phyloP scores from a whole-genome alignment of 805 yeast genomes.

The Wickerhamia fluorescens region DNA sequence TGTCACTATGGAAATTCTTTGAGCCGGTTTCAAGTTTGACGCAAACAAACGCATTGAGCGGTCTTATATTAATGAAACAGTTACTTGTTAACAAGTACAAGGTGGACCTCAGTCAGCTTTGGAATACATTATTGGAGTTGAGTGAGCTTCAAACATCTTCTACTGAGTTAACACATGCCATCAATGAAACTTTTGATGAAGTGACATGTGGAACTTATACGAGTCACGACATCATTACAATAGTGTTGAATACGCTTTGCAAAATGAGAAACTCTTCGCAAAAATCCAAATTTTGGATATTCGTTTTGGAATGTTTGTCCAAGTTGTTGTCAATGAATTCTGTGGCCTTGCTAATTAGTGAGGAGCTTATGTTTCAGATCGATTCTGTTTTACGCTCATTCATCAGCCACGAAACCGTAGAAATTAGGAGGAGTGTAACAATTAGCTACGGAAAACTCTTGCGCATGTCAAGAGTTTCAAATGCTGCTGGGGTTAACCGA shows the following conservation, averaged over 20 bases:
- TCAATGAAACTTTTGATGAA: constrained; percentile 25
- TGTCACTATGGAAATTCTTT: constrained; percentile 11
- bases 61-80: constrained; percentile 31
- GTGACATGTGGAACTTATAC: constrained; percentile 20
- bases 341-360: constrained; percentile 12
- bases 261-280: constrained; percentile 1
- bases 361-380: constrained; percentile 13
- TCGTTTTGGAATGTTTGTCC: constrained; percentile 18
- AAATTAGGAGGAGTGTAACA: constrained; percentile 30
- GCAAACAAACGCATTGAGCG: constrained; percentile 16
- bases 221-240: constrained; percentile 13
- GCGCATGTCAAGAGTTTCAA: constrained; percentile 12
- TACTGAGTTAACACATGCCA: constrained; percentile 18
- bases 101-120: constrained; percentile 15
- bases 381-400: constrained; percentile 22
- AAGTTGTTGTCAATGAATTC: constrained; percentile 17
- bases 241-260: constrained; percentile 11
- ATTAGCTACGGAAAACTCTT: constrained; percentile 32
- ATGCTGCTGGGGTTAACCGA: too few relatives aligned
- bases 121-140: constrained; percentile 18
- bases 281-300: constrained; percentile 7
- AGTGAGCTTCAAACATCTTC: constrained; percentile 6
- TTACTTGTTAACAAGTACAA: constrained; percentile 20
- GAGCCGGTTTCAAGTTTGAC: constrained; percentile 3
- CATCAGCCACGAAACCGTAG: constrained; percentile 25